phyloP scores from a whole-genome alignment of 1,139 yeast species.

The Geotrichum fermentans region DNA sequence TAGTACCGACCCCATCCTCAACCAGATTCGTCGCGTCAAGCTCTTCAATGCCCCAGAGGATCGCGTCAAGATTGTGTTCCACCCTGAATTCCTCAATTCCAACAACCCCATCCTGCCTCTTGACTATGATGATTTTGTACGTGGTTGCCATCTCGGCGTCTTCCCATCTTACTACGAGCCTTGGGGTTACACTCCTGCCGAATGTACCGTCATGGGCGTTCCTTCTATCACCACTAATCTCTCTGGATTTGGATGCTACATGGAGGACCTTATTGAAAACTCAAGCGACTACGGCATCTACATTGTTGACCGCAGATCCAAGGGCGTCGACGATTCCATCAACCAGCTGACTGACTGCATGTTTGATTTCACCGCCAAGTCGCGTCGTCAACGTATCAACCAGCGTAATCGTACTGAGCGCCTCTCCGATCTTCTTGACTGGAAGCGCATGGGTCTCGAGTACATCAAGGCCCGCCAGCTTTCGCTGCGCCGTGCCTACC shows the following conservation, averaged over 20 bases:
- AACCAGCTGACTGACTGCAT: slow-evolving; percentile 84
- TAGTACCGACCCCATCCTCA: slow-evolving; percentile 81
- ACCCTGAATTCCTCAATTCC: slow-evolving; percentile 93
- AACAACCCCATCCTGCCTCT: slow-evolving; percentile 89
- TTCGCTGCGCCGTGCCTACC: slow-evolving; percentile 89
- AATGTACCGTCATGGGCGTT: slow-evolving; percentile 98
- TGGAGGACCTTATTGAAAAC: slow-evolving; percentile 95
- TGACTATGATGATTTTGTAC: slow-evolving; percentile 94
- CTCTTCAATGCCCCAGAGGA: slow-evolving; percentile 86
- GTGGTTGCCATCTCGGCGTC: slow-evolving; percentile 97
- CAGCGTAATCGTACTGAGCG: slow-evolving; percentile 97
- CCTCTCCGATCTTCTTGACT: slow-evolving; percentile 83
- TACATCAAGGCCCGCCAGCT: slow-evolving; percentile 92
- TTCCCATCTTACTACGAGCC: slow-evolving; percentile 99
- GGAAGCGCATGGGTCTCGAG: slow-evolving; percentile 98
- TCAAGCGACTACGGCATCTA: slow-evolving; percentile 95
- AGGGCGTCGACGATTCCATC: slow-evolving; percentile 89
- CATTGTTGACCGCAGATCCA: slow-evolving; percentile 91
- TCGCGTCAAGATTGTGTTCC: slow-evolving; percentile 92
- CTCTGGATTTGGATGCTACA: slow-evolving; percentile 96
- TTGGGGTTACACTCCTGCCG: slow-evolving; percentile 99
- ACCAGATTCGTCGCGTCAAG: slow-evolving; percentile 87
- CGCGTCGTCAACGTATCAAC: slow-evolving; percentile 94
- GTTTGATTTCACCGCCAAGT: slow-evolving; percentile 83
- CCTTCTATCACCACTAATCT: slow-evolving; percentile 96